Evolutionary conservation across 208 protist species (phyloP).

Genomic region (Porcisia deanei): DNA sequence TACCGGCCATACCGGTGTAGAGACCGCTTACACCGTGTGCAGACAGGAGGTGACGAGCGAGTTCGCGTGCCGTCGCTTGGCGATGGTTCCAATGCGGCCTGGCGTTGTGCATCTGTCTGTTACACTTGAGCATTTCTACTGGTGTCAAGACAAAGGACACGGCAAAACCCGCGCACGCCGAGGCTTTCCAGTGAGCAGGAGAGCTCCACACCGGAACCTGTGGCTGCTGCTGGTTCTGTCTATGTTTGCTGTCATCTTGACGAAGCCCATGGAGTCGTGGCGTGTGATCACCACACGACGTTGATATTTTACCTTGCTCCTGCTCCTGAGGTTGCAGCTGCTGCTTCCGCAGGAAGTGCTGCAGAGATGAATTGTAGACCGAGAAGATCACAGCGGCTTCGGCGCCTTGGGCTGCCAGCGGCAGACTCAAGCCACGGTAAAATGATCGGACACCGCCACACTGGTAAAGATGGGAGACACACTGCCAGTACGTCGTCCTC

Average conservation of each 20-base stretch:
- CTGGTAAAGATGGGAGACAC: slow-evolving; percentile 30
- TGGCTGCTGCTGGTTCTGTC: neutral
- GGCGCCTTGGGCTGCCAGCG: slow-evolving; percentile 46
- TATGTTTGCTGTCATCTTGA: neutral
- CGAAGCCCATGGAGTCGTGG: neutral
- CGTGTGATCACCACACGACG: neutral
- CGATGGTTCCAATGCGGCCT: slow-evolving; percentile 18
- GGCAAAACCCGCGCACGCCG: slow-evolving; percentile 42
- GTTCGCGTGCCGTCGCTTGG: slow-evolving; percentile 15
- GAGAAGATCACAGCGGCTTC: slow-evolving; percentile 64
- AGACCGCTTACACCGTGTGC: slow-evolving; percentile 43
- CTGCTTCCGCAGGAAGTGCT: slow-evolving; percentile 12
- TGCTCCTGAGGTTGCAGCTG: slow-evolving; percentile 7
- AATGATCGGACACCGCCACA: slow-evolving; percentile 61
- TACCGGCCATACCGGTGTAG: slow-evolving; percentile 65
- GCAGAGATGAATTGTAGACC: slow-evolving; percentile 38
- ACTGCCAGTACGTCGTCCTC: slow-evolving; percentile 39
- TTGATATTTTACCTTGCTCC: neutral
- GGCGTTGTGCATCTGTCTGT: slow-evolving; percentile 46
- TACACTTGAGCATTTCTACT: slow-evolving; percentile 74
- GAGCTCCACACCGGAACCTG: slow-evolving; percentile 20
- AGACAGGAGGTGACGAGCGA: slow-evolving; percentile 8
- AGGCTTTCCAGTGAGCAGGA: slow-evolving; percentile 34
- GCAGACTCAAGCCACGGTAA: slow-evolving; percentile 71
- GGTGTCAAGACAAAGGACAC: slow-evolving; percentile 74